Base-by-base conservation (phyloP, 257 asterid species). In the Lycium ferocissimum region DNA sequence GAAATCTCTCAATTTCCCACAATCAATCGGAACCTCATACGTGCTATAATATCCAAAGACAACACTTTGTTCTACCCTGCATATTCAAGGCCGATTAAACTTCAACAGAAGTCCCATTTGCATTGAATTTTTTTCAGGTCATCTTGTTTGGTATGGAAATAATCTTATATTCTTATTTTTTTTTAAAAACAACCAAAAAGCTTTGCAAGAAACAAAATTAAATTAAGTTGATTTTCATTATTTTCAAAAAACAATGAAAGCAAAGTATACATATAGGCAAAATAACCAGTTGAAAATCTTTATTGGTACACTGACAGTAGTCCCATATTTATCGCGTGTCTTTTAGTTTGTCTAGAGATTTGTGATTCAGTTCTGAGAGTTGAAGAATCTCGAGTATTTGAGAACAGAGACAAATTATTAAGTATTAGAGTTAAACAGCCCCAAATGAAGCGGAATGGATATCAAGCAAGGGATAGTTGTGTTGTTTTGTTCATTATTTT, bases 361-460 rank as follows among this genome's bases (percentile, higher is more conserved):
- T n/a, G 61, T 73, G 3, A 20, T 6, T 47, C 61, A 20, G 40
- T n/a, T 73, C 10, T 20, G 61, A 47, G 61, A 13, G 12, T 22
- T 49, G 20, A 3, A 49, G 81, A 49, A 49, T 22, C 81, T 75
- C 13, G 2, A 47, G 37, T 45, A 45, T 45, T 45, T n/a, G 6
- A 45, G 58, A 72, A 45, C 80, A 72, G 38, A 45, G 80, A 72
- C n/a, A 72, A 5, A 72, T 72, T 63, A 63, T 26, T 45, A 26
- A 13, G 62, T 3, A 8, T 49, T 22, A 22, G n/a, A 75, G 62
- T 72, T 47, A 43, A 11, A 72, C 80, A 0, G n/a, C 20, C 11
- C 12, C n/a, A 75, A 6, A 22, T 6, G 62, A 49, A 49, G 81
- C 7, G 4, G n/a, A 49, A 75, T 75, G 3, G 43, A 2, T 75